These are phyloP conservation scores for Phytophthora podocarpi DNA, from an alignment of 352 stramenopile species.

Conservation along the genomic window DNA sequence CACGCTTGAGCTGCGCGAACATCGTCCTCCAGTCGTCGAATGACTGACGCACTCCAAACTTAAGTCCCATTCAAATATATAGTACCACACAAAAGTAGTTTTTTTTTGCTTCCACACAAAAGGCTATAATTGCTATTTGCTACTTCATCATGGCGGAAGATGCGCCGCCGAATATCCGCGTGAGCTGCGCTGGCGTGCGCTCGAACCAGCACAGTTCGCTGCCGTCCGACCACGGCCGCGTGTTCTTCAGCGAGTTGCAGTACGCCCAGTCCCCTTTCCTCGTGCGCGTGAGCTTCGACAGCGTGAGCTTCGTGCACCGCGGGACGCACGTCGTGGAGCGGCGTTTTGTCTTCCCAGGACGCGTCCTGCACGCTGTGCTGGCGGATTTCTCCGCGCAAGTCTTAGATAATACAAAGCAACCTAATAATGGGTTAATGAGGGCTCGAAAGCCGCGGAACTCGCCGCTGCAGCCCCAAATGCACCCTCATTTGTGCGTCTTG, in stretches of 20 bases:
- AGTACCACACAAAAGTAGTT: neutral
- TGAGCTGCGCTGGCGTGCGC: slow-evolving; percentile 40
- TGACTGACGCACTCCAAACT: neutral
- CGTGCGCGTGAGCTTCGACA: slow-evolving; percentile 47
- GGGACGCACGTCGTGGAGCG: slow-evolving; percentile 62
- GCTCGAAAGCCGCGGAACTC: slow-evolving; percentile 3
- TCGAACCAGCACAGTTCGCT: slow-evolving; percentile 3
- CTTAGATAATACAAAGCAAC: neutral
- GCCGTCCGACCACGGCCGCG: neutral
- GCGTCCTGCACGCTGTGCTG: slow-evolving; percentile 61
- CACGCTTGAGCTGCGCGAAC: slow-evolving; percentile 87
- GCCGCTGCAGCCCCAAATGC: slow-evolving; percentile 5
- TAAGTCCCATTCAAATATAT: neutral
- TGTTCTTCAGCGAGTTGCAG: slow-evolving; percentile 45
- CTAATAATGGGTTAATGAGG: neutral
- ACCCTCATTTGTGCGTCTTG: slow-evolving; percentile 64
- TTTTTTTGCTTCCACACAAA: neutral
- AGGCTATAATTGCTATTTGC: no score
- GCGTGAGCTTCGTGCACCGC: slow-evolving; percentile 63
- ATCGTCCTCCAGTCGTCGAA: slow-evolving; percentile 32
- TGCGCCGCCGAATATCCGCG: slow-evolving; percentile 21
- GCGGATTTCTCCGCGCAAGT: slow-evolving; percentile 42
- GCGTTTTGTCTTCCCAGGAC: slow-evolving; percentile 61
- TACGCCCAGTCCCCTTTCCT: slow-evolving; percentile 38
- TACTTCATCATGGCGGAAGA: slow-evolving; percentile 11